Conservation (phyloP, 495 filamentous ascomycete species). For the Haplographium delicatum region DNA sequence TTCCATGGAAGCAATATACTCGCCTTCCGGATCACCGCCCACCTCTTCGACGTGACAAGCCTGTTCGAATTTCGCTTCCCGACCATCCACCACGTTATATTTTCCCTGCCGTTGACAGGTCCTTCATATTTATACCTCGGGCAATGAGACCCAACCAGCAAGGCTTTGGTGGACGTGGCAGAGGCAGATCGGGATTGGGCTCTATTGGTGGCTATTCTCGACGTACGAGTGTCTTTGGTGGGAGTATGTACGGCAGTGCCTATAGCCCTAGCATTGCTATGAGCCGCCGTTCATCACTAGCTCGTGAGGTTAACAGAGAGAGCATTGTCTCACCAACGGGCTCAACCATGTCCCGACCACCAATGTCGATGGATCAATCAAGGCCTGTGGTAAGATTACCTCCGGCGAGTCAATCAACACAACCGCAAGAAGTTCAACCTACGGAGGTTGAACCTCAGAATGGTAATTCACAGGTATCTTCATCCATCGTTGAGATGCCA, state of each 20-base stretch:
- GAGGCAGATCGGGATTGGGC: slow-evolving; percentile 60
- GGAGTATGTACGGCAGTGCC: slow-evolving; percentile 75
- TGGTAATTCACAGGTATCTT: slow-evolving; percentile 19
- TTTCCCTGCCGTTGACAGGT: slow-evolving; percentile 80
- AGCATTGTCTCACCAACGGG: slow-evolving; percentile 68
- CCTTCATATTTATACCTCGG: slow-evolving; percentile 97
- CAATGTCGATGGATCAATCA: slow-evolving; percentile 51
- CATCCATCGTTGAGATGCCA: slow-evolving; percentile 36
- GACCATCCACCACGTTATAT: slow-evolving; percentile 76
- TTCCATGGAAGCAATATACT: slow-evolving; percentile 80
- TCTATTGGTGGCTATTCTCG: slow-evolving; percentile 63
- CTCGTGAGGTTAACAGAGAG: slow-evolving; percentile 68
- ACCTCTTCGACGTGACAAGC: slow-evolving; percentile 91
- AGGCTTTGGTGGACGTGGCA: slow-evolving; percentile 62
- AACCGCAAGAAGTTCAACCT: slow-evolving; percentile 17
- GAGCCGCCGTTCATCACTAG: slow-evolving; percentile 87
- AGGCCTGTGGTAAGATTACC: slow-evolving; percentile 87
- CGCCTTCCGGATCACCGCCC: slow-evolving; percentile 92
- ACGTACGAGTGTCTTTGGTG: slow-evolving; percentile 65
- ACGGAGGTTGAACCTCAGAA: slow-evolving; percentile 19
- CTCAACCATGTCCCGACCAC: slow-evolving; percentile 65
- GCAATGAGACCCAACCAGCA: slow-evolving; percentile 91
- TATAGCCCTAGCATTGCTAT: slow-evolving; percentile 91
- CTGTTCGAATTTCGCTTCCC: slow-evolving; percentile 89
- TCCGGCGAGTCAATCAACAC: slow-evolving; percentile 38